Percentiles rank a stretch among this genome's conserved stretches.
phyloP scores from a whole-genome alignment of 1,284 basidiomycete genomes.

The Moesziomyces globuligerus region DNA sequence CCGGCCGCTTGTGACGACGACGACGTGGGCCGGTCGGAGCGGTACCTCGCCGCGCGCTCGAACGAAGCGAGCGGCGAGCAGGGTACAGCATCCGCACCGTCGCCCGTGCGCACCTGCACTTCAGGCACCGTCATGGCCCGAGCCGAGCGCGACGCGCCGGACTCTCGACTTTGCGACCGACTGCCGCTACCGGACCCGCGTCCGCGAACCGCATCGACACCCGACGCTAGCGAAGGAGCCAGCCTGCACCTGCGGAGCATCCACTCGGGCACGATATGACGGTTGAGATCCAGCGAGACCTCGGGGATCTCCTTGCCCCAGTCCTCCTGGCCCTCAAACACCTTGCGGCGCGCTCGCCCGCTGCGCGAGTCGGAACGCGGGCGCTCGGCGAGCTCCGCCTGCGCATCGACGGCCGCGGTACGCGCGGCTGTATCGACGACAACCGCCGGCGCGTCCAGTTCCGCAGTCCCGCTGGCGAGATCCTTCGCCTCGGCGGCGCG shows the following conservation, averaged over 20 bases:
- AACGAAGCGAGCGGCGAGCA: conserved; percentile 22
- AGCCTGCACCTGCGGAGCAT: conserved; percentile 70
- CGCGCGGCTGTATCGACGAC: background rate
- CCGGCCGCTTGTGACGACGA: conserved; percentile 15
- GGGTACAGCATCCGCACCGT: conserved; percentile 3
- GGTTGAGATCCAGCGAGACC: conserved; percentile 89
- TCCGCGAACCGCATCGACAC: background rate
- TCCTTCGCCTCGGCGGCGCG: background rate
- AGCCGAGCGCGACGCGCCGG: conserved; percentile 9
- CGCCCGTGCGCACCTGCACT: conserved; percentile 3
- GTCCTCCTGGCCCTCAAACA: conserved; percentile 64
- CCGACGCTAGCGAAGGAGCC: conserved; percentile 2
- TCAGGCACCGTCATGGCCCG: conserved; percentile 1
- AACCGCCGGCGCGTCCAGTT: too few species aligned
- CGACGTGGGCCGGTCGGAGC: conserved; percentile 2
- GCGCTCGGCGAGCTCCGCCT: conserved; percentile 3
- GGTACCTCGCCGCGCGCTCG: conserved; percentile 19
- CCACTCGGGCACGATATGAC: conserved; percentile 96
- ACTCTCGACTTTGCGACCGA: conserved; percentile 29
- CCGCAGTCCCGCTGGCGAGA: background rate
- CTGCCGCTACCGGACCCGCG: conserved; percentile 15
- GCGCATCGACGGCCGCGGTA: background rate
- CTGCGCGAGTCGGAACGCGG: conserved; percentile 17
- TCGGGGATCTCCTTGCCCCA: conserved; percentile 70
- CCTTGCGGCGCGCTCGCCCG: conserved; percentile 39